A percentile compares a stretch with the other conserved stretches of the same genome.
Evolutionary conservation across 1,284 basidiomycete genomes (phyloP).

Genomic region (Sanguinoderma infundibulare): DNA sequence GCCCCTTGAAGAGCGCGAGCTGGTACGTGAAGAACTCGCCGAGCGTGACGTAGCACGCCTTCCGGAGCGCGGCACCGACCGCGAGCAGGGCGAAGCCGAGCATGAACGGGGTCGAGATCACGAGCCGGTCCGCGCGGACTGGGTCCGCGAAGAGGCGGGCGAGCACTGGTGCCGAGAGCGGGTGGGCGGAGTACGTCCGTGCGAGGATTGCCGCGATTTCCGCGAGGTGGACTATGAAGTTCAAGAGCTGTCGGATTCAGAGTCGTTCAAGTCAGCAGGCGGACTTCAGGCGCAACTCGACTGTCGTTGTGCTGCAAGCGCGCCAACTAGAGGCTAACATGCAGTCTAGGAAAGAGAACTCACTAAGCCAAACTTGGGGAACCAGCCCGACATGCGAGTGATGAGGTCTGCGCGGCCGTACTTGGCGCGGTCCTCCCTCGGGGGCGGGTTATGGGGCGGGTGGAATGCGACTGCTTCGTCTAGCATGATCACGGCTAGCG

Average conservation of each 20-base stretch:
- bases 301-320: background rate
- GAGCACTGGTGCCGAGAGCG: background rate
- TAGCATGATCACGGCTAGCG: background rate
- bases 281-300: background rate
- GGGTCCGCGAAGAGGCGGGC: slow-evolving; percentile 1
- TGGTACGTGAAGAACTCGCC: background rate
- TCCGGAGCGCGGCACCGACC: background rate
- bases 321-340: background rate
- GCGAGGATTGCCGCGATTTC: background rate
- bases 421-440: background rate
- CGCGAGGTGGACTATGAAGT: background rate
- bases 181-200: background rate
- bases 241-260: background rate
- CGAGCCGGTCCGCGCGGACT: background rate
- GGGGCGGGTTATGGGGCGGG: background rate
- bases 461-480: background rate
- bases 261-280: background rate
- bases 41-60: background rate
- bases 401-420: background rate
- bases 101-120: background rate
- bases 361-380: background rate
- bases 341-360: background rate
- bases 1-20: background rate
- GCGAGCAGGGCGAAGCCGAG: background rate
- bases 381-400: background rate